Evolutionary conservation across 1,284 basidiomycete species (phyloP).

Genomic region (Moesziomyces globuligerus): DNA sequence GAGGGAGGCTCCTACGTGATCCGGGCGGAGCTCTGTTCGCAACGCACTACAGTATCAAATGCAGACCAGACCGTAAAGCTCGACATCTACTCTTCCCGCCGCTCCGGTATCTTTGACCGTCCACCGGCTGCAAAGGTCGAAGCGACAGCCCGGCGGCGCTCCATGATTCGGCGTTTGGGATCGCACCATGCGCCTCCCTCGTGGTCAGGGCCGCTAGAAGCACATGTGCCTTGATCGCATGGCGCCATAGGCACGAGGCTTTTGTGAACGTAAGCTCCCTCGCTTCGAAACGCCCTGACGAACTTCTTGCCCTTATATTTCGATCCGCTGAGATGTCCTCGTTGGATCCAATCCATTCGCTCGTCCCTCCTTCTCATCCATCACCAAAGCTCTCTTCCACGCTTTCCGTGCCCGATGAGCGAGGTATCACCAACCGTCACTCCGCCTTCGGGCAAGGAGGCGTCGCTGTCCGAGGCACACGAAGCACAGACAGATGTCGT

Average conservation of each 20-base stretch:
- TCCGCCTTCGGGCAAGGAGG: slow-evolving; percentile 16
- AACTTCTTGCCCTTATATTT: background rate
- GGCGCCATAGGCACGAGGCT: background rate
- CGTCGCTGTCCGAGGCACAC: slow-evolving; percentile 16
- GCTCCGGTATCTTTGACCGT: too few species aligned
- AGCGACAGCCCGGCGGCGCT: too few species aligned
- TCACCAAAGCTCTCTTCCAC: background rate
- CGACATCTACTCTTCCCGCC: too few species aligned
- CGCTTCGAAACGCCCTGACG: background rate
- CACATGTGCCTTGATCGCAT: background rate
- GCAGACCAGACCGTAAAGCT: too few species aligned
- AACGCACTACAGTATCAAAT: too few species aligned
- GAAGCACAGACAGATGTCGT: slow-evolving; percentile 9
- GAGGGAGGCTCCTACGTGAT: background rate
- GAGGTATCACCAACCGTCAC: slow-evolving; percentile 13
- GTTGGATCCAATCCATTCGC: too few species aligned
- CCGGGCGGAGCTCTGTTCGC: too few species aligned
- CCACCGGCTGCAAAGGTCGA: too few species aligned
- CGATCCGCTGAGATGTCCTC: too few species aligned
- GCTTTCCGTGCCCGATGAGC: slow-evolving; percentile 10
- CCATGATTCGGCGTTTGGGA: too few species aligned
- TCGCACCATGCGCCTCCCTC: too few species aligned
- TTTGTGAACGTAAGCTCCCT: background rate
- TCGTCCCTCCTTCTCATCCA: background rate
- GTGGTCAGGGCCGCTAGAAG: too few species aligned